Conservation (phyloP, 345 rosid genomes). For the Syzygium jambos region DNA sequence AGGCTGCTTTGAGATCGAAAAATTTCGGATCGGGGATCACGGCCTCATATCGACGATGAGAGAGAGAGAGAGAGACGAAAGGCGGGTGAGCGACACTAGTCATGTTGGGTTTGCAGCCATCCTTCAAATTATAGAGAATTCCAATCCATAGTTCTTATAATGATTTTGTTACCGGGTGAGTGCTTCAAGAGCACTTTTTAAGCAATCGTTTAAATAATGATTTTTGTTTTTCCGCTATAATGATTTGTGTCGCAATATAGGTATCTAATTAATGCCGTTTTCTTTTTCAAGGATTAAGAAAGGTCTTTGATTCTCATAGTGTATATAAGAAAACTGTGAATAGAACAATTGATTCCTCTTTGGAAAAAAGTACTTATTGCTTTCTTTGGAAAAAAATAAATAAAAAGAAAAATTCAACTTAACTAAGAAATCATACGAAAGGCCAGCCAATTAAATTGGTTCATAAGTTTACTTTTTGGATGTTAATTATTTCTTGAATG, state of each 20-base stretch:
- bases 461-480: background rate
- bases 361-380: background rate
- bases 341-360: background rate
- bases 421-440: background rate
- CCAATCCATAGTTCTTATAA: background rate
- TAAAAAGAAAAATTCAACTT: background rate
- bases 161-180: background rate
- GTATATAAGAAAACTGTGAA: background rate
- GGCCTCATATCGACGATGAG: too few relatives aligned
- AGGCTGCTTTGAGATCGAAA: background rate
- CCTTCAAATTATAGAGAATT: too few relatives aligned
- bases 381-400: background rate
- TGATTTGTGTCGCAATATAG: background rate
- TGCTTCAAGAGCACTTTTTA: background rate
- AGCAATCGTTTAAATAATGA: background rate
- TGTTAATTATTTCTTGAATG: background rate
- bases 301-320: background rate
- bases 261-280: background rate
- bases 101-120: background rate
- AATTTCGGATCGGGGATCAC: background rate
- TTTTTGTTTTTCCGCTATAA: background rate
- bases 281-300: background rate
- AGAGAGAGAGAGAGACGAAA: too few relatives aligned
- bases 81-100: accelerated
- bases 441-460: background rate